phyloP scores from a whole-genome alignment of 805 yeast species.

The Candida cerambycidarum region DNA sequence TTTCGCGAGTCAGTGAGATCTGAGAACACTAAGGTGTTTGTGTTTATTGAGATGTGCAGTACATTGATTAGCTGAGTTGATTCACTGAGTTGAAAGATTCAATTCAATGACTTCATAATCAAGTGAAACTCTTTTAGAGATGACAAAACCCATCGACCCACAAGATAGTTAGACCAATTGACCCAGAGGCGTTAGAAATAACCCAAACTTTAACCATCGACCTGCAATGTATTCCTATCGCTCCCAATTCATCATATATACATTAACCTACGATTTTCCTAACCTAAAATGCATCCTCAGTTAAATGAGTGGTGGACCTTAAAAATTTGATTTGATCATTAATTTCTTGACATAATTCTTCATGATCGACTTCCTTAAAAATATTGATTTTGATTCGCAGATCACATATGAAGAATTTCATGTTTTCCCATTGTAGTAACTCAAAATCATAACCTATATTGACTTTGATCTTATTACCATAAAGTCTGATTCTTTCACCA shows the following conservation, averaged over 20 bases:
- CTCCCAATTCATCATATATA: too few relatives aligned
- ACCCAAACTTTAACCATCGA: too few relatives aligned
- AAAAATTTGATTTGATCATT: slow-evolving; percentile 45
- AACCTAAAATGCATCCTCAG: slow-evolving; percentile 17
- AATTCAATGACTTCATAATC: too few relatives aligned
- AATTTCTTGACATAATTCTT: slow-evolving; percentile 52
- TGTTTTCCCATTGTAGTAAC: slow-evolving; percentile 56
- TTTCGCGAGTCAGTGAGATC: neutral
- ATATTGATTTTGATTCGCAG: slow-evolving; percentile 44
- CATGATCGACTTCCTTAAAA: slow-evolving; percentile 41
- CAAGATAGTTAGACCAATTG: too few relatives aligned
- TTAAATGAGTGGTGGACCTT: slow-evolving; percentile 20
- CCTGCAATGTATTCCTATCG: too few relatives aligned
- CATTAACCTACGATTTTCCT: too few relatives aligned
- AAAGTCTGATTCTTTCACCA: slow-evolving; percentile 53
- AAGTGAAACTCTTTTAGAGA: too few relatives aligned
- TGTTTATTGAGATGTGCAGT: neutral
- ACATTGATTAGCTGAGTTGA: too few relatives aligned
- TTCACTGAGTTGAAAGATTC: too few relatives aligned
- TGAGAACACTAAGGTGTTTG: too few relatives aligned
- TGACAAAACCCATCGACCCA: too few relatives aligned
- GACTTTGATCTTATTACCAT: slow-evolving; percentile 55
- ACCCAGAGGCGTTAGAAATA: too few relatives aligned
- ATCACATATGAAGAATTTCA: slow-evolving; percentile 56
- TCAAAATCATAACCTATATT: slow-evolving; percentile 59